Evolutionary conservation across 2,329 filamentous ascomycete genomes (phyloP), one percentile per base, ranked within the genome.

Genomic region (Fusarium sp.): DNA sequence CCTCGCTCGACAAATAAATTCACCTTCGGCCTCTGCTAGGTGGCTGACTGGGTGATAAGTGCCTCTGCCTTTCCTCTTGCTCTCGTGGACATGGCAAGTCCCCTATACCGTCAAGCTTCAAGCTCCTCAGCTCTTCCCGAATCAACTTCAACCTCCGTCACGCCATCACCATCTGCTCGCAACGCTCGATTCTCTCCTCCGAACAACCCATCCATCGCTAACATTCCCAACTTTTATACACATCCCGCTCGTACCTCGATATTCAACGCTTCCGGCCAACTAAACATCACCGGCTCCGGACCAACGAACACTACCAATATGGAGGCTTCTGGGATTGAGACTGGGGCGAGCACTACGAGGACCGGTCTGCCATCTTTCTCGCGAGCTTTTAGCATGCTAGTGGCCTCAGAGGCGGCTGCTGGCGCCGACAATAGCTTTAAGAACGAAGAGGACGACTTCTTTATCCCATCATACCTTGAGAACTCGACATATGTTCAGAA

Each of bases 401-500:
- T 83, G 75, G 74, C 76, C 42, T 74, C 74, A 60, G 75, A 79
- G 67, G 70, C 77, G 32, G 57, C 67, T 11, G 32, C 49, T 25
- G 24, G 76, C 25, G 54, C 67, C 20, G 75, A 79, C 32, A 66
- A 59, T 47, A 69, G 69, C 42, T 45, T 75, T 71, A 69, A 75
- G 18, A 67, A 73, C 55, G 67, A 73, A 11, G 75, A 77, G 2
- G 75, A 84, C 61, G 74, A 80, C 61, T 95, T 95, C 83, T 94
- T 97, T 79, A 86, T 91, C 13, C 95, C 95, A 1, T 94, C 93
- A 7, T 98, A 98, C 80, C 86, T 98, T 46, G 85, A 86, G 72
- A 88, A 88, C 41, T 95, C 94, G 16, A 88, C 89, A 75, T 94
- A 97, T 79, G 89, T 95, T 56, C 87, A 91, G 74, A 90, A 88